phyloP scores from a whole-genome alignment of 2,329 filamentous ascomycete genomes.

The Ascochyta clinopodiicola region DNA sequence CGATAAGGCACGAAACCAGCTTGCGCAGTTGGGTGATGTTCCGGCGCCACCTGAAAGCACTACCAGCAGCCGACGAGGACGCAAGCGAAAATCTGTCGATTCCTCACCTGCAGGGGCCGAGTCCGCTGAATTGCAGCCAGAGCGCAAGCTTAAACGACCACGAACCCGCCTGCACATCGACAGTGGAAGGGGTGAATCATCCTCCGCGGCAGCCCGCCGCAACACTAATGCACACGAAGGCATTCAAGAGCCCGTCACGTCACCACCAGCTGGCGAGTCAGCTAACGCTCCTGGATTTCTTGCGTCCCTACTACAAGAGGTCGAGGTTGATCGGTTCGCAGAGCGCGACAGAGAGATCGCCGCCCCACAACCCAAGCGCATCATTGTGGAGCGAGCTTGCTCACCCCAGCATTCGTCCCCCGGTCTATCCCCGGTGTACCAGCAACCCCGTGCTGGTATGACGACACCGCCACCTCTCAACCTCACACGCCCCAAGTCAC shows the following conservation, averaged over 20 bases:
- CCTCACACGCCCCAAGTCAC: slow-evolving; percentile 67
- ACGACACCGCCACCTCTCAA: slow-evolving; percentile 72
- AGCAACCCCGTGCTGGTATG: slow-evolving; percentile 68
- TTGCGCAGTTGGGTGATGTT: slow-evolving; percentile 33
- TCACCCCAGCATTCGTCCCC: slow-evolving; percentile 66
- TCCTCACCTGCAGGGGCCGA: slow-evolving; percentile 73
- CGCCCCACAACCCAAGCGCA: slow-evolving; percentile 48
- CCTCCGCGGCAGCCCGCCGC: slow-evolving; percentile 39
- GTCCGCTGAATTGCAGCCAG: slow-evolving; percentile 65
- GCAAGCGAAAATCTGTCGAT: slow-evolving; percentile 81
- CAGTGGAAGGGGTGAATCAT: slow-evolving; percentile 54
- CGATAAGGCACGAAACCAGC: slow-evolving; percentile 76
- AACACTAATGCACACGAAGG: slow-evolving; percentile 32
- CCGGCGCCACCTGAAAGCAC: slow-evolving; percentile 30
- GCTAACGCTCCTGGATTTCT: slow-evolving; percentile 74
- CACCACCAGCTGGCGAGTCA: slow-evolving; percentile 33
- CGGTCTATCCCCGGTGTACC: slow-evolving; percentile 69
- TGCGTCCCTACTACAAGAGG: slow-evolving; percentile 84
- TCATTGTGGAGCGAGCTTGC: slow-evolving; percentile 50
- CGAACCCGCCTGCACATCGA: slow-evolving; percentile 74
- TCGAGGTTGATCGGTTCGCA: slow-evolving; percentile 63
- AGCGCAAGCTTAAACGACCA: slow-evolving; percentile 86
- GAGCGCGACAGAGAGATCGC: slow-evolving; percentile 47
- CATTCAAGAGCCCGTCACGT: slow-evolving; percentile 22
- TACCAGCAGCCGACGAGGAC: slow-evolving; percentile 55